phyloP scores from a whole-genome alignment of 495 filamentous ascomycete species.

The Aspergillus campestris region DNA sequence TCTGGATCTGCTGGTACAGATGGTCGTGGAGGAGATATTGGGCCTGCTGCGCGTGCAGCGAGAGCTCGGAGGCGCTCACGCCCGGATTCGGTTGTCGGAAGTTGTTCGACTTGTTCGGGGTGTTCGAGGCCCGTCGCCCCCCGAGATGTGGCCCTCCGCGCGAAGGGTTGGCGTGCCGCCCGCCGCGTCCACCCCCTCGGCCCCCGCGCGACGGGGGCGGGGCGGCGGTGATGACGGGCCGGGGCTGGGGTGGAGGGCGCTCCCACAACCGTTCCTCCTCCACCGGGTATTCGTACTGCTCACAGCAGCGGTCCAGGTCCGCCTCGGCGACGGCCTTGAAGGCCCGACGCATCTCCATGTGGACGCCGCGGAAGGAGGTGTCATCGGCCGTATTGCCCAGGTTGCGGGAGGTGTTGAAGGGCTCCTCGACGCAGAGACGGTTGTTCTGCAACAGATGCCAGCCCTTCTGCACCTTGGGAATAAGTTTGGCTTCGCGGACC shows the following conservation, averaged over 20 bases:
- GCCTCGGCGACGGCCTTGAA: slow-evolving; percentile 70
- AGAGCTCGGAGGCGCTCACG: slow-evolving; percentile 31
- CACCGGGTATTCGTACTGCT: slow-evolving; percentile 74
- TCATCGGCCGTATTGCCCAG: slow-evolving; percentile 95
- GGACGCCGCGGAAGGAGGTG: slow-evolving; percentile 81
- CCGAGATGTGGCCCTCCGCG: slow-evolving; percentile 33
- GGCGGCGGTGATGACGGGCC: slow-evolving; percentile 49
- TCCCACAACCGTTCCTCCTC: slow-evolving; percentile 74
- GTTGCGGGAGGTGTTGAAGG: slow-evolving; percentile 90
- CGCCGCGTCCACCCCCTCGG: slow-evolving; percentile 49
- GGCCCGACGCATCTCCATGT: slow-evolving; percentile 79
- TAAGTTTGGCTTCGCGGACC: slow-evolving; percentile 69
- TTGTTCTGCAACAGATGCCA: slow-evolving; percentile 76
- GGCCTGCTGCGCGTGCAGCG: slow-evolving; percentile 42
- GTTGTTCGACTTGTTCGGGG: slow-evolving; percentile 31
- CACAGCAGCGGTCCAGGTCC: slow-evolving; percentile 71
- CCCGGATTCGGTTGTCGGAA: slow-evolving; percentile 27
- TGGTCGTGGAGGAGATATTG: slow-evolving; percentile 49
- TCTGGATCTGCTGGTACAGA: slow-evolving; percentile 54
- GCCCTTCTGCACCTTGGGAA: slow-evolving; percentile 79
- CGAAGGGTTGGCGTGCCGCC: slow-evolving; percentile 42
- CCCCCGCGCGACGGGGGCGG: slow-evolving; percentile 39
- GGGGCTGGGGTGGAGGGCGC: slow-evolving; percentile 55
- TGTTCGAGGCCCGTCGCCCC: slow-evolving; percentile 47
- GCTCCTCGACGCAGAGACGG: slow-evolving; percentile 88